phyloP scores from a whole-genome alignment of 768 basidiomycete species.

The Phallus indusiatus region DNA sequence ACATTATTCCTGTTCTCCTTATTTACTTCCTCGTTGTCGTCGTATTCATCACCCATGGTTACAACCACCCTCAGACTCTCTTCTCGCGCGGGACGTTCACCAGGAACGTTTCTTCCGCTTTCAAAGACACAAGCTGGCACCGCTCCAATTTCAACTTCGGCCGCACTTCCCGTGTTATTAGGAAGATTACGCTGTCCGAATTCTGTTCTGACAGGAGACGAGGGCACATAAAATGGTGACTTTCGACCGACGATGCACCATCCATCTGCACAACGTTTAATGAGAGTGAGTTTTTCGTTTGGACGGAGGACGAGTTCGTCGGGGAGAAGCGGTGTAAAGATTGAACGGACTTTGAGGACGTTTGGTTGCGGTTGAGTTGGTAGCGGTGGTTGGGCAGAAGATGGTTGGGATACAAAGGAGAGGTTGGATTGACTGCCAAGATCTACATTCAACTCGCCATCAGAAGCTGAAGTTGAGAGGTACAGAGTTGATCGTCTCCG shows the following conservation, averaged over 20 bases:
- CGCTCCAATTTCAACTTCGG: slow-evolving; percentile 55
- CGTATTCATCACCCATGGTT: slow-evolving; percentile 37
- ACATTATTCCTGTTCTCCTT: slow-evolving; percentile 22
- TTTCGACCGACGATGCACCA: slow-evolving; percentile 67
- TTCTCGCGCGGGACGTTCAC: slow-evolving; percentile 55
- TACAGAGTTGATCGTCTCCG: slow-evolving; percentile 25
- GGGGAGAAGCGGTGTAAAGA: slow-evolving; percentile 60
- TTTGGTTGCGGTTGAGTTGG: neutral
- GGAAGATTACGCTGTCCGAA: neutral
- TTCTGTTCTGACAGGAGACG: slow-evolving; percentile 7
- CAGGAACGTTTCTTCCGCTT: slow-evolving; percentile 25
- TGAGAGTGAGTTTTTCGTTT: slow-evolving; percentile 53
- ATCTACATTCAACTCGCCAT: neutral
- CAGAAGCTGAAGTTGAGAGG: neutral
- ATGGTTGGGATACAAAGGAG: slow-evolving; percentile 14
- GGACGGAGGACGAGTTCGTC: slow-evolving; percentile 56
- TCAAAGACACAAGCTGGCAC: slow-evolving; percentile 74
- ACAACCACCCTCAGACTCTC: slow-evolving; percentile 45
- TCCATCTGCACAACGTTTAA: slow-evolving; percentile 67
- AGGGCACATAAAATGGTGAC: slow-evolving; percentile 30
- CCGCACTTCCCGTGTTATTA: slow-evolving; percentile 11
- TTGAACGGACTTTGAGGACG: slow-evolving; percentile 48
- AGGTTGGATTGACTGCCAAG: neutral
- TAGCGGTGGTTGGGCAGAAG: slow-evolving; percentile 9
- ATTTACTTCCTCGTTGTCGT: slow-evolving; percentile 20